Evolutionary conservation across 352 stramenopile species (phyloP).

Genomic region (Blastocystis hominis): DNA sequence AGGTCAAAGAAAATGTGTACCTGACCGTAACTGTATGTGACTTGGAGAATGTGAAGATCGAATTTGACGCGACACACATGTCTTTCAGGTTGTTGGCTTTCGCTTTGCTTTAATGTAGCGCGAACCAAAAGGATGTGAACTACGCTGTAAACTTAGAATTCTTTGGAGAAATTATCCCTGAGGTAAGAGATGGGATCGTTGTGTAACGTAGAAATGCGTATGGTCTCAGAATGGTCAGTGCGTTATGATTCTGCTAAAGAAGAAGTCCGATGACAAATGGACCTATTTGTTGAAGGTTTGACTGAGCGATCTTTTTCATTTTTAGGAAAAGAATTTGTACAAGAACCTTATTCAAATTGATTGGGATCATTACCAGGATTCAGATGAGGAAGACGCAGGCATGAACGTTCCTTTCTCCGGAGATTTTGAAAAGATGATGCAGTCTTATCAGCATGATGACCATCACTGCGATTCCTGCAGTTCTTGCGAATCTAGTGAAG

Average conservation of each 20-base stretch:
- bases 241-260: slow-evolving; percentile 36
- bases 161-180: slow-evolving; percentile 18
- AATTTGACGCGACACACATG: background rate
- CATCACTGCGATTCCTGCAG: background rate
- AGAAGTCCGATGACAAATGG: slow-evolving; percentile 34
- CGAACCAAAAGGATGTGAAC: slow-evolving; percentile 7
- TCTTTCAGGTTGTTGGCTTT: slow-evolving; percentile 9
- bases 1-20: slow-evolving; percentile 26
- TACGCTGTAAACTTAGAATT: slow-evolving; percentile 37
- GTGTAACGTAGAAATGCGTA: slow-evolving; percentile 20
- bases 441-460: background rate
- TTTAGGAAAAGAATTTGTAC: slow-evolving; percentile 48
- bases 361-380: slow-evolving; percentile 35
- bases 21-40: slow-evolving; percentile 10
- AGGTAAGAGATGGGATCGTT: background rate
- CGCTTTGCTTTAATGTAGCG: background rate
- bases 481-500: background rate
- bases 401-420: background rate
- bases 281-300: slow-evolving; percentile 36
- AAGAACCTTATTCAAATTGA: slow-evolving; percentile 49
- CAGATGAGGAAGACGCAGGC: slow-evolving; percentile 28
- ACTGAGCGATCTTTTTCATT: background rate
- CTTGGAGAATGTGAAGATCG: slow-evolving; percentile 16
- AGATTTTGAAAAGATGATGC: slow-evolving; percentile 47
- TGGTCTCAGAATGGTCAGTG: slow-evolving; percentile 16